Conservation (phyloP, 768 basidiomycete species). For the Boletus vinaceobasis region DNA sequence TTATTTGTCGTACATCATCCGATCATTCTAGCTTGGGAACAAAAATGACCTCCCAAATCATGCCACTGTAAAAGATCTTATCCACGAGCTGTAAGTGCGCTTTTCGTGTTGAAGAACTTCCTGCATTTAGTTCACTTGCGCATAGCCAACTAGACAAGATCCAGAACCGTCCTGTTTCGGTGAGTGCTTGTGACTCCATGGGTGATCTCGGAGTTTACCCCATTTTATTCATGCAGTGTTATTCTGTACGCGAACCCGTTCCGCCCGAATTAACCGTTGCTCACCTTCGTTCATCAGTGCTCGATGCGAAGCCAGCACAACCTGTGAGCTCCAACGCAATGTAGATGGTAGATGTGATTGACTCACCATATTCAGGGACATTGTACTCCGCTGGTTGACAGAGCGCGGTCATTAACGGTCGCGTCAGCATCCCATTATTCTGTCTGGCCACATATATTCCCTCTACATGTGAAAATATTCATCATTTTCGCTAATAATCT, state of each 20-base stretch:
- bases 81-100: constrained; percentile 60
- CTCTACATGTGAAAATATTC: background rate
- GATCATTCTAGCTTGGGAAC: constrained; percentile 67
- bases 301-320: constrained; percentile 97
- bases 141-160: constrained; percentile 68
- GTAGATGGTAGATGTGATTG: background rate
- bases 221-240: constrained; percentile 49
- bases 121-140: constrained; percentile 25
- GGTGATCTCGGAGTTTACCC: background rate
- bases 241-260: constrained; percentile 53
- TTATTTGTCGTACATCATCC: background rate
- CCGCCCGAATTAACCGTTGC: background rate
- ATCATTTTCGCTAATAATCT: background rate
- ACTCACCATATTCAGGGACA: constrained; percentile 50
- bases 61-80: constrained; percentile 78
- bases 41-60: constrained; percentile 86
- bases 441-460: background rate
- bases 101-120: no score
- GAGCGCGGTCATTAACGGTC: constrained; percentile 59
- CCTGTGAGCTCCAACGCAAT: constrained; percentile 46
- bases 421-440: background rate
- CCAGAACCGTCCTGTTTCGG: constrained; percentile 78
- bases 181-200: constrained; percentile 38
- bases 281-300: constrained; percentile 50
- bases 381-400: constrained; percentile 85